Evolutionary conservation across 352 stramenopile genomes (phyloP).

Genomic region (Globisporangium barbulae): DNA sequence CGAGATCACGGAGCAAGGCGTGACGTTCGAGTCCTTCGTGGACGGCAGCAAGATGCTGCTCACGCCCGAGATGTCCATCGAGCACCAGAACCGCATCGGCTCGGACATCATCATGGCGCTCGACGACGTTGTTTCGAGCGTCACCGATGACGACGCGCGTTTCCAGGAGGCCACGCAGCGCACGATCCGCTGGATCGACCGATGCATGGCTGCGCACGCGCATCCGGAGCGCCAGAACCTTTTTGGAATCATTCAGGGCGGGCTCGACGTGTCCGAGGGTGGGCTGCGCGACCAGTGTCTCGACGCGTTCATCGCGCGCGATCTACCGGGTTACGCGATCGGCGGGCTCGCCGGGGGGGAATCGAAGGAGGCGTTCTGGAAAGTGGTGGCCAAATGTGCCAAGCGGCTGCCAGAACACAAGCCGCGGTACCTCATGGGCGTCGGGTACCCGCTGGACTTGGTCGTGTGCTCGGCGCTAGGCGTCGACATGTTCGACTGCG

Average conservation of each 20-base stretch:
- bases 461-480: slow-evolving; percentile 96
- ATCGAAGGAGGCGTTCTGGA: slow-evolving; percentile 95
- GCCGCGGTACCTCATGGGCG: slow-evolving; percentile 97
- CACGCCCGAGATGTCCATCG: slow-evolving; percentile 90
- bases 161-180: slow-evolving; percentile 92
- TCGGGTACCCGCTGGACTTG: slow-evolving; percentile 97
- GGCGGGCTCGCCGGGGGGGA: slow-evolving; percentile 93
- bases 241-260: slow-evolving; percentile 97
- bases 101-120: slow-evolving; percentile 98
- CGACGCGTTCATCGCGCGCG: slow-evolving; percentile 79
- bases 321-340: slow-evolving; percentile 93
- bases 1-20: slow-evolving; percentile 86
- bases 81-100: slow-evolving; percentile 95
- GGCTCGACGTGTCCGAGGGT: slow-evolving; percentile 88
- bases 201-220: slow-evolving; percentile 91
- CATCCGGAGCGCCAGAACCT: slow-evolving; percentile 90
- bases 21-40: slow-evolving; percentile 85
- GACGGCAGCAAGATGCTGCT: slow-evolving; percentile 91
- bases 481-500: slow-evolving; percentile 98
- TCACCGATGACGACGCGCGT: slow-evolving; percentile 80
- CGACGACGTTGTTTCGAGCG: slow-evolving; percentile 95
- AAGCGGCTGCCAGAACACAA: slow-evolving; percentile 89
- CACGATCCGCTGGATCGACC: slow-evolving; percentile 95
- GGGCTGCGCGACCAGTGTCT: slow-evolving; percentile 94
- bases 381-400: slow-evolving; percentile 84